phyloP scores from a whole-genome alignment of 1,284 basidiomycete genomes.

The Ganoderma boninense region DNA sequence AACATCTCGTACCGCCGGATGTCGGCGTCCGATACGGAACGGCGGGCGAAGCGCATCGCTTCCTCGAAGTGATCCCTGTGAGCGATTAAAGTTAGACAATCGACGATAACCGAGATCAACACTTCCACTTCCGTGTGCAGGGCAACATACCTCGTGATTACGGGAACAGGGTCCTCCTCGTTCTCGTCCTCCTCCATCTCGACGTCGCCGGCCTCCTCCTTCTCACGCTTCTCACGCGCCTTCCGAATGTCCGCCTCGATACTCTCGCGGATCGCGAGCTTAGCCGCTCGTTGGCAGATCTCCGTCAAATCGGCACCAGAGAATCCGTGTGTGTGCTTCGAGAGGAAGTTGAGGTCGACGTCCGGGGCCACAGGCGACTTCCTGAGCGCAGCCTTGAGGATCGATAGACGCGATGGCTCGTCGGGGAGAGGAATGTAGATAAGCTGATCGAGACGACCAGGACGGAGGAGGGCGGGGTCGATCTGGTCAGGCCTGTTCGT shows the following conservation, averaged over 20 bases:
- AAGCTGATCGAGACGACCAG: constrained; percentile 96
- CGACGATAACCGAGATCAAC: constrained; percentile 11
- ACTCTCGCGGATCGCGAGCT: constrained; percentile 94
- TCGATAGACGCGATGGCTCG: constrained; percentile 90
- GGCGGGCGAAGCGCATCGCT: constrained; percentile 93
- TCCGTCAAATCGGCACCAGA: constrained; percentile 99
- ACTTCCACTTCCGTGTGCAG: not conserved
- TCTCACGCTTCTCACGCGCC: constrained; percentile 84
- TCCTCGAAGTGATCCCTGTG: constrained; percentile 93
- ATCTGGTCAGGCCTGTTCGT: constrained; percentile 99
- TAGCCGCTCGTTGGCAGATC: constrained; percentile 98
- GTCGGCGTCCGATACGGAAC: constrained; percentile 93
- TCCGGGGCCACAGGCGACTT: constrained; percentile 91
- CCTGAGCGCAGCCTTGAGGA: constrained; percentile 91
- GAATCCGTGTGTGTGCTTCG: constrained; percentile 97
- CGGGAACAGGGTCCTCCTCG: constrained; percentile 94
- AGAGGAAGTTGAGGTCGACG: constrained; percentile 89
- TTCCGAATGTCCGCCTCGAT: constrained; percentile 93
- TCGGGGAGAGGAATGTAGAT: constrained; percentile 96
- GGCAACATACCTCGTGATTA: constrained; percentile 78
- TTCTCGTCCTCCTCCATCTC: constrained; percentile 83
- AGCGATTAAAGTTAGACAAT: constrained; percentile 17
- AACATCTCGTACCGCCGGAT: constrained; percentile 97
- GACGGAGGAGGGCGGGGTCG: constrained; percentile 95
- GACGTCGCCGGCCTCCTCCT: constrained; percentile 77